Percentiles rank a stretch among this genome's conserved stretches.
Evolutionary conservation across 2,329 filamentous ascomycete species (phyloP).

Genomic region (Calonectria hongkongensis): DNA sequence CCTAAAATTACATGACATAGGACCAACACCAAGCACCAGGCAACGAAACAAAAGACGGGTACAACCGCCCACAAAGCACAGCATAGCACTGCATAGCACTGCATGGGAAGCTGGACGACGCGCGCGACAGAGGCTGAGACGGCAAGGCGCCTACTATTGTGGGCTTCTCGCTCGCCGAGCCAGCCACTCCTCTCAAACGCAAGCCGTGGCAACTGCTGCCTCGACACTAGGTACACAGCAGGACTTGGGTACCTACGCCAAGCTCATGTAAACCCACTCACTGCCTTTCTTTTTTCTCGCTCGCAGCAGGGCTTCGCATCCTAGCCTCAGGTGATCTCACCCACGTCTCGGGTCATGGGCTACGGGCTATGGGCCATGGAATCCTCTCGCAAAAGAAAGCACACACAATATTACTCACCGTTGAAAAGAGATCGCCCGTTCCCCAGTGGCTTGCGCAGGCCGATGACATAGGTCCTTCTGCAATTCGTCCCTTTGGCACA

Average conservation of each 20-base stretch:
- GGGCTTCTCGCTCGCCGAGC: neutral
- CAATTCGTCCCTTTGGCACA: slow-evolving; percentile 10
- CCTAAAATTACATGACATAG: too few relatives aligned
- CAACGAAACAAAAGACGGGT: slow-evolving; percentile 18
- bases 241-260: slow-evolving; percentile 1
- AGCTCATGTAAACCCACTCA: slow-evolving; percentile 20
- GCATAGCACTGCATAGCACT: too few relatives aligned
- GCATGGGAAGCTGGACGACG: neutral
- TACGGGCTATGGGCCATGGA: neutral
- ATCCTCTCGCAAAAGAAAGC: neutral
- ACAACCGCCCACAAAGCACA: neutral
- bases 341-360: neutral
- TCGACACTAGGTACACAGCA: neutral
- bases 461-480: slow-evolving; percentile 21
- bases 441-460: slow-evolving; percentile 14
- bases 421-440: slow-evolving; percentile 21
- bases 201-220: slow-evolving; percentile 5
- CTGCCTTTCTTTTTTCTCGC: neutral
- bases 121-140: slow-evolving; percentile 8
- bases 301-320: slow-evolving; percentile 25
- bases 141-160: slow-evolving; percentile 14
- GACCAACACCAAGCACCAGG: neutral
- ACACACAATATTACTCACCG: slow-evolving; percentile 3
- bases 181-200: neutral
- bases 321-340: slow-evolving; percentile 31